phyloP scores from a whole-genome alignment of 108 stramenopile species.

The Fistulifera pelliculosa region DNA sequence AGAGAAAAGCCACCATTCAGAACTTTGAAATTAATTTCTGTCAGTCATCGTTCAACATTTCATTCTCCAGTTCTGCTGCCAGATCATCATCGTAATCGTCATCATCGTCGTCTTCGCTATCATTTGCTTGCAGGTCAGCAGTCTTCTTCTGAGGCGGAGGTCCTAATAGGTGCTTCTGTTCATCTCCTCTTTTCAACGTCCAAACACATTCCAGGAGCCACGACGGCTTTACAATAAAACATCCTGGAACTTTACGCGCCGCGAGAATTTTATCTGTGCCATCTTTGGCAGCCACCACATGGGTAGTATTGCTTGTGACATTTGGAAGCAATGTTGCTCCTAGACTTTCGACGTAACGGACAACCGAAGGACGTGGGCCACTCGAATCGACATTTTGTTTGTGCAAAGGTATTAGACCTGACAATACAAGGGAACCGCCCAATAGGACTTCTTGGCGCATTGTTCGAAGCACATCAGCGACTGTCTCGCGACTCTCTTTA shows the following conservation, averaged over 20 bases:
- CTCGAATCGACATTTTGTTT: conserved; percentile 22
- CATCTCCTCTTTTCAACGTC: conserved; percentile 49
- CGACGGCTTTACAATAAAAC: conserved; percentile 47
- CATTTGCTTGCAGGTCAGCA: conserved; percentile 5
- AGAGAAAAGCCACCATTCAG: conserved; percentile 3
- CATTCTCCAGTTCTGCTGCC: conserved; percentile 43
- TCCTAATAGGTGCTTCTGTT: conserved; percentile 19
- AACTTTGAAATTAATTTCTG: neutral
- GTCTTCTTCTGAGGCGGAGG: neutral
- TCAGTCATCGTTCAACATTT: conserved; percentile 26
- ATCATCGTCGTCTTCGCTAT: conserved; percentile 23
- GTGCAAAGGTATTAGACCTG: conserved; percentile 64
- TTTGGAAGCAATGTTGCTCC: conserved; percentile 54
- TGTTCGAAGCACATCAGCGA: conserved; percentile 42
- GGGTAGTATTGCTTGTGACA: conserved; percentile 39
- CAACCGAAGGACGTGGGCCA: conserved; percentile 41
- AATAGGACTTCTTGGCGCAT: conserved; percentile 50
- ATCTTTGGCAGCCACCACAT: conserved; percentile 73
- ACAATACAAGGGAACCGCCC: conserved; percentile 46
- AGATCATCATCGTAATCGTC: conserved; percentile 49
- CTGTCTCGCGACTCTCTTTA: conserved; percentile 34
- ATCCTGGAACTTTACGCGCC: conserved; percentile 57
- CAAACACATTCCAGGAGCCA: conserved; percentile 86
- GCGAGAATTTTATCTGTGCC: conserved; percentile 62
- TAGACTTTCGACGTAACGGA: conserved; percentile 70